Evolutionary conservation across 2,329 filamentous ascomycete genomes (phyloP).

Genomic region (Diaporthe amygdali): DNA sequence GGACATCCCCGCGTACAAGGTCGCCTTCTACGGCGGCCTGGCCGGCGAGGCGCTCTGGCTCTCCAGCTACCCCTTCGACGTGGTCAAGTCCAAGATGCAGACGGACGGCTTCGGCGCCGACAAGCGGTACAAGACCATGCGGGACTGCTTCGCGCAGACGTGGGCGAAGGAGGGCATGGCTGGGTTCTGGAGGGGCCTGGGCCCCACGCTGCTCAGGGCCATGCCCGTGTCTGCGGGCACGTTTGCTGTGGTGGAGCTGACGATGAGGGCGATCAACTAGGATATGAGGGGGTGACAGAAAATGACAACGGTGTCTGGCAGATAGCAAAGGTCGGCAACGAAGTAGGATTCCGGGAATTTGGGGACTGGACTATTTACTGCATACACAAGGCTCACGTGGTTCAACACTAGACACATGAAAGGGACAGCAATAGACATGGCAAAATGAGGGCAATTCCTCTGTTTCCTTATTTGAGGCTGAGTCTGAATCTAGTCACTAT

Average conservation of each 20-base stretch:
- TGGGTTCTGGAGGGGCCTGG: conserved; percentile 96
- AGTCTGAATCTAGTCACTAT: conserved; percentile 43
- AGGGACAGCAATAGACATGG: not conserved
- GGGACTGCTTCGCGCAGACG: conserved; percentile 86
- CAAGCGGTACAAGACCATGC: conserved; percentile 79
- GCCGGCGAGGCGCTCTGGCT: conserved; percentile 96
- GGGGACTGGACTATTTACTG: not conserved
- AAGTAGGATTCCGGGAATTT: not conserved
- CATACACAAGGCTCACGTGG: not conserved
- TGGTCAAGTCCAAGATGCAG: conserved; percentile 99
- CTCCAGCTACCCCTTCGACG: conserved; percentile 92
- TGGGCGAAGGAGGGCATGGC: conserved; percentile 76
- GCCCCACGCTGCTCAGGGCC: conserved; percentile 86
- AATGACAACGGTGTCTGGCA: not conserved
- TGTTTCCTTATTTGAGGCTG: not conserved
- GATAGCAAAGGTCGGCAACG: not conserved
- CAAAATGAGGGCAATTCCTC: not conserved
- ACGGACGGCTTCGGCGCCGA: conserved; percentile 83
- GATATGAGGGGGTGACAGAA: not conserved
- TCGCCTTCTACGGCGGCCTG: conserved; percentile 90
- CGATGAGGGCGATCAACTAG: conserved; percentile 64
- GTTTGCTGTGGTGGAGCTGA: conserved; percentile 81
- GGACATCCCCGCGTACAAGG: conserved; percentile 81
- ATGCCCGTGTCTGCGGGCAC: conserved; percentile 99
- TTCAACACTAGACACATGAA: conserved; percentile 4